A percentile compares a stretch with the other conserved stretches of the same genome.
Conservation (phyloP, 345 rosid species). For the Moricandia arvensis region DNA sequence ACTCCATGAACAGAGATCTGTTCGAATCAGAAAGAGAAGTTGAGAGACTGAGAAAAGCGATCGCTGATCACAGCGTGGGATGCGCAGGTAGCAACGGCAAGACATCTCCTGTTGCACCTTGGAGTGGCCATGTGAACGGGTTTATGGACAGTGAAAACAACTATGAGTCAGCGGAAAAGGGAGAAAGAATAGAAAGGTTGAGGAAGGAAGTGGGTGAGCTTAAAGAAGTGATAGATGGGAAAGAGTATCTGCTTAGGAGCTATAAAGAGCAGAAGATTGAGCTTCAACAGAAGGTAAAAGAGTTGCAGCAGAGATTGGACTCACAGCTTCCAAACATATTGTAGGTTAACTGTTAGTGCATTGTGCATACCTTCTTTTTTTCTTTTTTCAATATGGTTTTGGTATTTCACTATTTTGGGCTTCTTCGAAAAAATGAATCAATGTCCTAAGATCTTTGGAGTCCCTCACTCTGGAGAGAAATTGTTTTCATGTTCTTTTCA, state of each 20-base stretch:
- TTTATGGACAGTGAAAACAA: conserved; percentile 46
- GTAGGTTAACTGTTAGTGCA: conserved; percentile 54
- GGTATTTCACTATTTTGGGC: neutral
- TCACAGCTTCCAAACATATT: conserved; percentile 86
- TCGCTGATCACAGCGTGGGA: conserved; percentile 78
- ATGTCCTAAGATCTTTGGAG: conserved; percentile 15
- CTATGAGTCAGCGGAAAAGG: conserved; percentile 43
- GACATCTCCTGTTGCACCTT: conserved; percentile 38
- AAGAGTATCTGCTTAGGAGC: conserved; percentile 74
- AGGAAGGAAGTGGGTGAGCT: conserved; percentile 82
- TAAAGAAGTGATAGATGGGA: conserved; percentile 91
- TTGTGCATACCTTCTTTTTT: conserved; percentile 51
- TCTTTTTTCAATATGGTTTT: neutral
- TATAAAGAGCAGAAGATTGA: conserved; percentile 89
- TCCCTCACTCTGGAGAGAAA: conserved; percentile 15
- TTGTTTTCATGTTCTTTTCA: conserved; percentile 6
- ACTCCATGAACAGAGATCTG: conserved; percentile 69
- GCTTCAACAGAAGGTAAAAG: conserved; percentile 76
- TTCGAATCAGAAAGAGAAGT: conserved; percentile 82
- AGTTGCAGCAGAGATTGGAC: conserved; percentile 86
- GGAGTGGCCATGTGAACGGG: conserved; percentile 73
- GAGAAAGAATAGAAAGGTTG: conserved; percentile 67
- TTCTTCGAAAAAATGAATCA: conserved; percentile 12
- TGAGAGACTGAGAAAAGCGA: conserved; percentile 88
- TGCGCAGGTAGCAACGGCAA: conserved; percentile 40